Evolutionary conservation across 78 protist species (phyloP).

Genomic region (Paratrimastix pyriformis): DNA sequence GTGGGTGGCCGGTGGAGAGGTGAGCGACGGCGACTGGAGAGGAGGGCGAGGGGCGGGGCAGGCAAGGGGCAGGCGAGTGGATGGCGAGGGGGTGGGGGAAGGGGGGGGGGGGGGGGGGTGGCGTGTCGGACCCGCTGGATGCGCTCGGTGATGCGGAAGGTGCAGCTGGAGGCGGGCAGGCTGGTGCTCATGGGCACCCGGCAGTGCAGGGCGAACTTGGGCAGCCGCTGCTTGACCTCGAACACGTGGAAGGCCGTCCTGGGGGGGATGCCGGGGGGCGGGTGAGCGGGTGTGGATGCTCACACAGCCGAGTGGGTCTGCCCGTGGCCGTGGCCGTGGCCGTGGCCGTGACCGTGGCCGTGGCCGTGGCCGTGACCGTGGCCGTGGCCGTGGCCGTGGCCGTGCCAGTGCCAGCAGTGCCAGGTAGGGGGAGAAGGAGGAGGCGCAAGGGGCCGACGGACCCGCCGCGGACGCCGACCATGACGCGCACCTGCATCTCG

Average conservation of each 20-base stretch:
- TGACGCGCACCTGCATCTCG: no score
- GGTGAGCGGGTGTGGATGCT: no score
- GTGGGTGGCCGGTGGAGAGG: neutral
- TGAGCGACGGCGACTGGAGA: neutral
- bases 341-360: no score
- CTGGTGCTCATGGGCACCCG: neutral
- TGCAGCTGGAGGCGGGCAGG: neutral
- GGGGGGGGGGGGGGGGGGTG: neutral
- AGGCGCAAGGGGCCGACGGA: no score
- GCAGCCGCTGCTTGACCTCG: slow-evolving; percentile 1
- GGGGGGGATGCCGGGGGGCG: no score
- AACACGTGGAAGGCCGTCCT: slow-evolving; percentile 27
- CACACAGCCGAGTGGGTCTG: no score
- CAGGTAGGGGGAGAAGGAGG: no score
- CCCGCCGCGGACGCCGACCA: no score
- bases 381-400: no score
- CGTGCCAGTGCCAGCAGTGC: no score
- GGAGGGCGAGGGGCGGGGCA: neutral
- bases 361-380: no score
- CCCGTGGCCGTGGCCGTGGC: no score
- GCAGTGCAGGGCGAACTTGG: slow-evolving; percentile 17
- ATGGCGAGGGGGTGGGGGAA: neutral
- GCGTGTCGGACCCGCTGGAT: neutral
- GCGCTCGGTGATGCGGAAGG: neutral
- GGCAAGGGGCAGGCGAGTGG: neutral